A percentile compares a stretch with the other conserved stretches of the same genome.
Conservation (phyloP, 2,329 filamentous ascomycete species). For the Colletotrichum orbiculare region DNA sequence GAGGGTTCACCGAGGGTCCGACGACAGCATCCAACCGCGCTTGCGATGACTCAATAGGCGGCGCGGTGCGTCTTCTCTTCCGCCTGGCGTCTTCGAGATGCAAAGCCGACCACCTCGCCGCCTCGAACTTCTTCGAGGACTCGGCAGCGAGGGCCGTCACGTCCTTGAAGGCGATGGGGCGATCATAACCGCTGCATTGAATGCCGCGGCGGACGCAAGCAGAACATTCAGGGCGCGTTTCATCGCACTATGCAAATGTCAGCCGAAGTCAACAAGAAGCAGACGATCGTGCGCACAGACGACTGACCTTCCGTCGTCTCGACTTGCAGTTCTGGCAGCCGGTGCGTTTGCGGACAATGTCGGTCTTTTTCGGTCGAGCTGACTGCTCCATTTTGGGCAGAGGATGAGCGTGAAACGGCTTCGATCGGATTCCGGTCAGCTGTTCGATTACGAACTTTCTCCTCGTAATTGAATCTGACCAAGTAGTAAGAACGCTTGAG, state of each 20-base stretch:
- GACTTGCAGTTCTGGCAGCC: slow-evolving; percentile 31
- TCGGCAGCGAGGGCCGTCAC: slow-evolving; percentile 25
- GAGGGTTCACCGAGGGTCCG: neutral
- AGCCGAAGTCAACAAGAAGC: neutral
- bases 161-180: slow-evolving; percentile 25
- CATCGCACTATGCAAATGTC: slow-evolving; percentile 18
- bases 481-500: neutral
- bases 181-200: slow-evolving; percentile 29
- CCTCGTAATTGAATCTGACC: neutral
- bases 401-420: too few relatives aligned
- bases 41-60: neutral
- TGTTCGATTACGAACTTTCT: too few relatives aligned
- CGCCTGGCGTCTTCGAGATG: slow-evolving; percentile 19
- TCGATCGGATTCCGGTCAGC: too few relatives aligned
- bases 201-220: slow-evolving; percentile 25
- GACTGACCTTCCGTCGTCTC: slow-evolving; percentile 22
- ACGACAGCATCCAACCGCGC: neutral
- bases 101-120: slow-evolving; percentile 17
- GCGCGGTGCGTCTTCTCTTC: neutral
- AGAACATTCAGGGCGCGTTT: slow-evolving; percentile 25
- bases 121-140: slow-evolving; percentile 26
- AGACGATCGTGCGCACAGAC: neutral
- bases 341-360: slow-evolving; percentile 31
- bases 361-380: slow-evolving; percentile 24
- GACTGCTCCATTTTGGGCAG: slow-evolving; percentile 13